phyloP scores from a whole-genome alignment of 2,329 filamentous ascomycete species.

The Paraphaeosphaeria sporulosa region DNA sequence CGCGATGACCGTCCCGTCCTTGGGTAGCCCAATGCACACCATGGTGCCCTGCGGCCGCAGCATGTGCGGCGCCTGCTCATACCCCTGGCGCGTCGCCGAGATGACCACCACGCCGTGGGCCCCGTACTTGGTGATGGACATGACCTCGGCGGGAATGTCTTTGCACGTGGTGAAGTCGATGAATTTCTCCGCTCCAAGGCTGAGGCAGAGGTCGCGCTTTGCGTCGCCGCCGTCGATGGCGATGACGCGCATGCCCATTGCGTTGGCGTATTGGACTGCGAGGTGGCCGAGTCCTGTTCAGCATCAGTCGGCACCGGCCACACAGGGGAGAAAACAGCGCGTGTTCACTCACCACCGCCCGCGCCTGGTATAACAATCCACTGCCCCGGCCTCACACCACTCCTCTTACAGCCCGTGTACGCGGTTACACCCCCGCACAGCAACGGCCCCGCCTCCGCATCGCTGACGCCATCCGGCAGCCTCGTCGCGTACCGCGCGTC shows the following conservation, averaged over 20 bases:
- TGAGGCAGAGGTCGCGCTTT: slow-evolving; percentile 56
- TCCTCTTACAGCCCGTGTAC: slow-evolving; percentile 55
- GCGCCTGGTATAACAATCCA: slow-evolving; percentile 51
- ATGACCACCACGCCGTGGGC: slow-evolving; percentile 86
- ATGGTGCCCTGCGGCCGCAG: slow-evolving; percentile 36
- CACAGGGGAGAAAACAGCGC: background rate
- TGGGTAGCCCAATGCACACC: slow-evolving; percentile 40
- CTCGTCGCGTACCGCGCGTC: slow-evolving; percentile 55
- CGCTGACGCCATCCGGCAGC: slow-evolving; percentile 53
- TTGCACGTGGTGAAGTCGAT: slow-evolving; percentile 66
- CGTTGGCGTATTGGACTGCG: slow-evolving; percentile 51
- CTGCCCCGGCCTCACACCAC: slow-evolving; percentile 47
- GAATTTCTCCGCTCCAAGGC: slow-evolving; percentile 63
- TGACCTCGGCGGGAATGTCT: slow-evolving; percentile 64
- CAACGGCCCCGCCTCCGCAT: slow-evolving; percentile 56
- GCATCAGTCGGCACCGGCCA: slow-evolving; percentile 52
- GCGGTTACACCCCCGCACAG: slow-evolving; percentile 60
- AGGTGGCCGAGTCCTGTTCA: slow-evolving; percentile 35
- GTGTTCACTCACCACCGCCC: slow-evolving; percentile 38
- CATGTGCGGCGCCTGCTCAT: slow-evolving; percentile 39
- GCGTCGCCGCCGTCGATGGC: slow-evolving; percentile 62
- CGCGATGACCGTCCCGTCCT: slow-evolving; percentile 30
- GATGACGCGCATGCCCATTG: slow-evolving; percentile 65
- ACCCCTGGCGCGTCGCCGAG: slow-evolving; percentile 58
- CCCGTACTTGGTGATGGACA: slow-evolving; percentile 63